Base-by-base conservation (phyloP, 306 rosid species). In the Quercus berberidifolia region DNA sequence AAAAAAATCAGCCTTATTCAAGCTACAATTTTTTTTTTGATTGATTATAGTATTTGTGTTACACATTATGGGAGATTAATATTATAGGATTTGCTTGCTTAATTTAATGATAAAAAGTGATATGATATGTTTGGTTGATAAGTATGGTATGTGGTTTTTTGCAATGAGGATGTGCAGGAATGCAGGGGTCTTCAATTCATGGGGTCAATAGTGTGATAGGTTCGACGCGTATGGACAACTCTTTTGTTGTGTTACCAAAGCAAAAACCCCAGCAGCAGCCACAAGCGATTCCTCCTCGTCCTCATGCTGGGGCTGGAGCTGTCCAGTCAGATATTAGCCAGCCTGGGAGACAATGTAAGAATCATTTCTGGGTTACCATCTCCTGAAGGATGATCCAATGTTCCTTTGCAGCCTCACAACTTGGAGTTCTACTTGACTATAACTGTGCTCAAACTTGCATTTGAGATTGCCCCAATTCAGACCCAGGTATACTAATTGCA, bases 401-500 rank as follows among this genome's bases (percentile, higher is more conserved):
- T 88, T 59, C 92, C 87, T 78, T 68, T 81, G 81, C 92, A 87
- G 51, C 85, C 97, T 79, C 93, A 90, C 79, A 88, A 90, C 87
- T 86, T 91, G 55, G 98, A 96, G 49, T 95, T 95, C 57, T 79
- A 87, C 76, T 84, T 93, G 1, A 93, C 97, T 15, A 90, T 93
- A 77, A 87, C 89, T 55, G 88, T 93, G 74, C 74, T 95, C 79
- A 91, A 83, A 72, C 92, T 91, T 55, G 99, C 98, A 35, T 95
- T 93, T 88, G 98, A 95, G 88, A 95, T 95, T 82, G 97, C 99
- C 80, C 88, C 95, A 55, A 86, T 82, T 3, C 97, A 95, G 87
- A 93, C 94, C 4, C 99, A 90, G 92, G 99, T 93, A 76, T 62
- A 43, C 33, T n/a, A 76, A 21, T 7, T 73, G 13, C 30, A 35